Conservation (phyloP, 1,139 yeast genomes). For the Pichia sp. region DNA sequence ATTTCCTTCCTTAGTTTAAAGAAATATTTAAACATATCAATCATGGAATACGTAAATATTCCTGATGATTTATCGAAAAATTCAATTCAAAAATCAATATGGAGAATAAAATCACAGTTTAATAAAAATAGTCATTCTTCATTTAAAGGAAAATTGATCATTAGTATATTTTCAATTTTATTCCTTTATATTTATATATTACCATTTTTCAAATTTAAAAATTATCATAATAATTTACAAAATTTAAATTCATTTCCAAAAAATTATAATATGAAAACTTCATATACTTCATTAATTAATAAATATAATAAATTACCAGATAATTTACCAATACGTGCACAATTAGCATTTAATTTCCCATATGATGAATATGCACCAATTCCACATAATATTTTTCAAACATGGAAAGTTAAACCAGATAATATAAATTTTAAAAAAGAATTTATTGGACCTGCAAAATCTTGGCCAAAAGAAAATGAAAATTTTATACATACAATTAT, state of each 20-base stretch:
- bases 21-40: background rate
- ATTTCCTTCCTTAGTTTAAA: background rate
- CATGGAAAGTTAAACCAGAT: constrained; percentile 73
- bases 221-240: background rate
- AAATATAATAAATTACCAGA: constrained; percentile 6
- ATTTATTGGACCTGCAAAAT: constrained; percentile 36
- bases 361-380: constrained; percentile 45
- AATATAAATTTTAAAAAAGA: constrained; percentile 47
- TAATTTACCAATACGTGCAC: constrained; percentile 43
- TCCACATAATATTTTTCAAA: constrained; percentile 78
- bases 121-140: background rate
- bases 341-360: constrained; percentile 63
- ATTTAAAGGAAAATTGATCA: background rate
- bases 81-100: background rate
- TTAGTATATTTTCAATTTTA: background rate
- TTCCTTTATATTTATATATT: background rate
- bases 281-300: constrained; percentile 1
- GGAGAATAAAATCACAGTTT: background rate
- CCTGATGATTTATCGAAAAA: constrained; percentile 1
- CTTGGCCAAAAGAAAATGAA: constrained; percentile 55
- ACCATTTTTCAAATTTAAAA: background rate
- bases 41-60: constrained; percentile 7
- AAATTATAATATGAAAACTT: constrained; percentile 8
- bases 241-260: background rate
- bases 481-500: constrained; percentile 55